Evolutionary conservation across 805 yeast genomes (phyloP).

Genomic region (Lipomyces chichibuensis): DNA sequence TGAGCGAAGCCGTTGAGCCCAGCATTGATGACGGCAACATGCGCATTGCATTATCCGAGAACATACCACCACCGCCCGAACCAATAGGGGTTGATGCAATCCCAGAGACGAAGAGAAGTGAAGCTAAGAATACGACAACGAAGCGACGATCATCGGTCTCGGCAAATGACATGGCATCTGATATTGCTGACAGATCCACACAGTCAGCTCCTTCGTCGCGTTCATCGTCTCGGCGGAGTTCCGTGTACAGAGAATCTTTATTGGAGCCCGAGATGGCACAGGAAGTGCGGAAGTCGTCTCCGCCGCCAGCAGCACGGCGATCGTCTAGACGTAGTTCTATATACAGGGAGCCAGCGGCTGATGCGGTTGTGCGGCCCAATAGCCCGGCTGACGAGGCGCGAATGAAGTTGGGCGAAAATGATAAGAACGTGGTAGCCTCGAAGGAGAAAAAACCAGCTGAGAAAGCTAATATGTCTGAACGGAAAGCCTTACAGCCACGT

Average conservation of each 20-base stretch:
- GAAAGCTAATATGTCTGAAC: neutral
- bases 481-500: slow-evolving; percentile 25
- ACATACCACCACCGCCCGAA: neutral
- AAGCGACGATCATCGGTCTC: neutral
- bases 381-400: neutral
- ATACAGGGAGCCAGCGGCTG: neutral
- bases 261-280: neutral
- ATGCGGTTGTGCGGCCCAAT: neutral
- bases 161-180: neutral
- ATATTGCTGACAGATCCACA: neutral
- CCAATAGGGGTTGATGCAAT: neutral
- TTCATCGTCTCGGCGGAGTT: neutral
- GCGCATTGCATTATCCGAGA: neutral
- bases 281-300: neutral
- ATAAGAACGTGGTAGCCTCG: slow-evolving; percentile 1
- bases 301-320: neutral
- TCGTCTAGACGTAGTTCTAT: neutral
- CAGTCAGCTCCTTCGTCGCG: neutral
- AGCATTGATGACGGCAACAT: neutral
- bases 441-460: neutral
- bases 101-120: neutral
- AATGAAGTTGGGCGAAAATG: neutral
- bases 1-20: neutral
- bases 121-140: neutral
- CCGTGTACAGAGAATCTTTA: neutral